These are phyloP conservation scores for Aspergillus sp. DNA, from an alignment of 2,329 filamentous ascomycete species.

Conservation along the genomic window DNA sequence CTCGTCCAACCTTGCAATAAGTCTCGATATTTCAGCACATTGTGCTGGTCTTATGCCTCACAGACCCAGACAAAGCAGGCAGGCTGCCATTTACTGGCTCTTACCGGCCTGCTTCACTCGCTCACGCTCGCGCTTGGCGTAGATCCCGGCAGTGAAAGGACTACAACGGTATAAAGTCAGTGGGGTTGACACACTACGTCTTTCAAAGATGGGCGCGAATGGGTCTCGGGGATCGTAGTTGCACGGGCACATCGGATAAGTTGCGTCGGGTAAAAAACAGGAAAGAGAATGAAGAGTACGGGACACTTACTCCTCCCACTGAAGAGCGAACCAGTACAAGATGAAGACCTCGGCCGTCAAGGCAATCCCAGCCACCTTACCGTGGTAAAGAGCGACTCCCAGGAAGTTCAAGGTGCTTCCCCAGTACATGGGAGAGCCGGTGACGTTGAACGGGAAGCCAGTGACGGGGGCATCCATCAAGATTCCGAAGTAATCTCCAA, in stretches of 20 bases:
- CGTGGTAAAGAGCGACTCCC: conserved; percentile 74
- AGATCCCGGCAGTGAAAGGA: conserved; percentile 89
- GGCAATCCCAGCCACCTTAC: conserved; percentile 77
- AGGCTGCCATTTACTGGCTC: conserved; percentile 22
- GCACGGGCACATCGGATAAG: not conserved
- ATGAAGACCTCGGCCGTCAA: conserved; percentile 67
- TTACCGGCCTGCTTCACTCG: conserved; percentile 34
- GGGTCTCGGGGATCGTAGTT: not conserved
- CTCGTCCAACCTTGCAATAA: conserved; percentile 2
- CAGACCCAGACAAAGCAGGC: not conserved
- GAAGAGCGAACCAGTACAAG: conserved; percentile 73
- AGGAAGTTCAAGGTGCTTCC: conserved; percentile 89
- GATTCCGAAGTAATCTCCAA: conserved; percentile 98
- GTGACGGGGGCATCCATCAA: conserved; percentile 93
- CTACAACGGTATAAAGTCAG: conserved; percentile 23
- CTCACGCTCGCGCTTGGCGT: conserved; percentile 60
- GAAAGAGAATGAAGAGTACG: not conserved
- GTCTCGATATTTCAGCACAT: not conserved
- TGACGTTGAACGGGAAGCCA: conserved; percentile 91
- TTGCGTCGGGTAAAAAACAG: conserved; percentile 1
- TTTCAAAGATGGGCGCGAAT: not conserved
- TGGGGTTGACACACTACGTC: conserved; percentile 1
- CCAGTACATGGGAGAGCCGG: conserved; percentile 90
- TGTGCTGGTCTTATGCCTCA: not conserved
- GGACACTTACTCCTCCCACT: conserved; percentile 66